Conservation (phyloP, 306 rosid species). For the Oxytropis ochrocephala region DNA sequence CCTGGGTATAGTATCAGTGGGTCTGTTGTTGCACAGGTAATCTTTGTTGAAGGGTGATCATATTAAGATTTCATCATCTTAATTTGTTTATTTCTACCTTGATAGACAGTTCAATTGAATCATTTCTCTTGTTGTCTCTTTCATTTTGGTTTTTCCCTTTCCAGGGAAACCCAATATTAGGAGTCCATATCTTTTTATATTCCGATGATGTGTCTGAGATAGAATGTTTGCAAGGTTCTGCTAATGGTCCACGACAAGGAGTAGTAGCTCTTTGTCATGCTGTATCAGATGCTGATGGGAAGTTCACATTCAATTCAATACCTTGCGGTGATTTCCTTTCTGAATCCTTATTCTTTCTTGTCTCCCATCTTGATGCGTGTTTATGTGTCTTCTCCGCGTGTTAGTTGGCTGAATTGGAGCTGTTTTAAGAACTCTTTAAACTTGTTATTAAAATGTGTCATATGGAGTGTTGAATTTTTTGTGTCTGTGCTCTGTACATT, state of each 20-base stretch:
- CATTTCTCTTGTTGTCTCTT: slow-evolving; percentile 16
- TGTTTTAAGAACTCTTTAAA: background rate
- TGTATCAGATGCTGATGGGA: slow-evolving; percentile 81
- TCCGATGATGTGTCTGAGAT: slow-evolving; percentile 82
- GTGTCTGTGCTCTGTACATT: slow-evolving; percentile 12
- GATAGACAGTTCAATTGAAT: background rate
- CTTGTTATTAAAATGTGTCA: background rate
- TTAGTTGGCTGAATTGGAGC: background rate
- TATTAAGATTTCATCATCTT: background rate
- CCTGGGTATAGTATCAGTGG: slow-evolving; percentile 81
- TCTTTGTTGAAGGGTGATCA: slow-evolving; percentile 17
- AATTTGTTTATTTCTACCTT: slow-evolving; percentile 10
- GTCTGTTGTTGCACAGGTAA: slow-evolving; percentile 95
- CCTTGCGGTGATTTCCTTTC: slow-evolving; percentile 76
- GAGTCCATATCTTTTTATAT: slow-evolving; percentile 78
- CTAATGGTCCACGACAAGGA: slow-evolving; percentile 48
- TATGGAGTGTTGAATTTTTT: slow-evolving; percentile 7
- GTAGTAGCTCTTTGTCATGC: slow-evolving; percentile 77
- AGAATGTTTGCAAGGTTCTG: slow-evolving; percentile 85
- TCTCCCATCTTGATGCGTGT: background rate
- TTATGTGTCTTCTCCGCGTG: background rate
- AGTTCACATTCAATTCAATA: slow-evolving; percentile 65
- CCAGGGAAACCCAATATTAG: slow-evolving; percentile 94
- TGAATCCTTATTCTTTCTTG: slow-evolving; percentile 8
- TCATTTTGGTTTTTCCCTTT: slow-evolving; percentile 13